Percentiles rank a stretch among this genome's conserved stretches.
These are phyloP conservation scores for Aspergillus pseudoterreus DNA, from an alignment of 2,329 filamentous ascomycete species.

Conservation along the genomic window DNA sequence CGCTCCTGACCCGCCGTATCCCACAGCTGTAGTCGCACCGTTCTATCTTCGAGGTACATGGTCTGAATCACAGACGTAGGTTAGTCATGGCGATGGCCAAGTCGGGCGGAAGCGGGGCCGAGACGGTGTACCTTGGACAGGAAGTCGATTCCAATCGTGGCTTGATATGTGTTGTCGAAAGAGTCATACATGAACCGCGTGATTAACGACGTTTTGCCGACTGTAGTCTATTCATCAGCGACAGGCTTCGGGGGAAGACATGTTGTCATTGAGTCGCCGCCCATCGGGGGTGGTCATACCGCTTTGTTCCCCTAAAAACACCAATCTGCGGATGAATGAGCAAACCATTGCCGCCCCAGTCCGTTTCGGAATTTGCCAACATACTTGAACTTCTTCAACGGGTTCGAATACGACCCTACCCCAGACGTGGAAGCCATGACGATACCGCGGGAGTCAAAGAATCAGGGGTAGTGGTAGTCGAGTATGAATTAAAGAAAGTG, in stretches of 20 bases:
- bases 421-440: constrained; percentile 72
- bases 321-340: constrained; percentile 61
- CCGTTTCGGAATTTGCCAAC: constrained; percentile 13
- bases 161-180: constrained; percentile 99
- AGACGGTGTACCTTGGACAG: constrained; percentile 74
- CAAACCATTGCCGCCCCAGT: constrained; percentile 3
- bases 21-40: constrained; percentile 95
- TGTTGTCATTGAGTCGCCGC: constrained; percentile 6
- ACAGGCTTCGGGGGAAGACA: not conserved
- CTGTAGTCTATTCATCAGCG: constrained; percentile 48
- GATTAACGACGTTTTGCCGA: constrained; percentile 97
- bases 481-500: not conserved
- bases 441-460: constrained; percentile 24
- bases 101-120: not conserved
- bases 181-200: constrained; percentile 99
- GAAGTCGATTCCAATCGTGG: constrained; percentile 98
- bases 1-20: constrained; percentile 97
- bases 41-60: constrained; percentile 99
- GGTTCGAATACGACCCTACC: constrained; percentile 92
- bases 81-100: not conserved
- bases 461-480: constrained; percentile 29
- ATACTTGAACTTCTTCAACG: constrained; percentile 99
- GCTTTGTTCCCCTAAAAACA: constrained; percentile 97
- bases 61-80: constrained; percentile 54
- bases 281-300: constrained; percentile 55